A percentile compares a stretch with the other conserved stretches of the same genome.
Conservation (phyloP, 306 rosid genomes). For the Nissolia schottii region DNA sequence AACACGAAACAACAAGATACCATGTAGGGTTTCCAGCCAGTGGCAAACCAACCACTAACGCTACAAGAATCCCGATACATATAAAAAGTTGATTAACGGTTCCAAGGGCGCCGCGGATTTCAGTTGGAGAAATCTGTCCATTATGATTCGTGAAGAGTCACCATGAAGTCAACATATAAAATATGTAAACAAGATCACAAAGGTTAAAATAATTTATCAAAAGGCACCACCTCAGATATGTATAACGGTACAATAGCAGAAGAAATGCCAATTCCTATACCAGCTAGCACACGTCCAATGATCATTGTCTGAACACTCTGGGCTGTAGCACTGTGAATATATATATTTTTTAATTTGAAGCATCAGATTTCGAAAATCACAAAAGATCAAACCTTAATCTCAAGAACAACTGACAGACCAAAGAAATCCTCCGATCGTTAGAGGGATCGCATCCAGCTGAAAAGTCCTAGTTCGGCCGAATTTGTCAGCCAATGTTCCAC, state of each 20-base stretch:
- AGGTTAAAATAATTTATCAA: not conserved
- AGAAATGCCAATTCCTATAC: slow-evolving; percentile 87
- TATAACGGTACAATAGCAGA: slow-evolving; percentile 94
- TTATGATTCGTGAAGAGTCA: slow-evolving; percentile 12
- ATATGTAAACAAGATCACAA: not conserved
- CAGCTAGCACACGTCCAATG: slow-evolving; percentile 81
- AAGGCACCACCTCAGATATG: slow-evolving; percentile 79
- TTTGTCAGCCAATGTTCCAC: slow-evolving; percentile 93
- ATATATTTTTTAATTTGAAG: not conserved
- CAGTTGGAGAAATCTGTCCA: slow-evolving; percentile 89
- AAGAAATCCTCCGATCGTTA: slow-evolving; percentile 72
- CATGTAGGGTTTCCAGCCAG: slow-evolving; percentile 78
- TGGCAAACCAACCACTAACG: slow-evolving; percentile 90
- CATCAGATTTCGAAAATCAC: not conserved
- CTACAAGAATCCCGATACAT: slow-evolving; percentile 86
- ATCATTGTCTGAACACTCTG: slow-evolving; percentile 86
- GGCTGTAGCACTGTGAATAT: slow-evolving; percentile 69
- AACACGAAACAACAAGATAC: slow-evolving; percentile 36
- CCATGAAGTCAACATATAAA: not conserved
- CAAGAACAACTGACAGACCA: slow-evolving; percentile 45
- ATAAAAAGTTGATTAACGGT: slow-evolving; percentile 88
- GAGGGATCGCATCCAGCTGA: slow-evolving; percentile 86
- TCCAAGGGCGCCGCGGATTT: slow-evolving; percentile 93
- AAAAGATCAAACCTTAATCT: slow-evolving; percentile 14
- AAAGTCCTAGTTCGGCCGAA: slow-evolving; percentile 85